Conservation (phyloP, 1,284 basidiomycete species). For the Cutaneotrichosporon mucoides region DNA sequence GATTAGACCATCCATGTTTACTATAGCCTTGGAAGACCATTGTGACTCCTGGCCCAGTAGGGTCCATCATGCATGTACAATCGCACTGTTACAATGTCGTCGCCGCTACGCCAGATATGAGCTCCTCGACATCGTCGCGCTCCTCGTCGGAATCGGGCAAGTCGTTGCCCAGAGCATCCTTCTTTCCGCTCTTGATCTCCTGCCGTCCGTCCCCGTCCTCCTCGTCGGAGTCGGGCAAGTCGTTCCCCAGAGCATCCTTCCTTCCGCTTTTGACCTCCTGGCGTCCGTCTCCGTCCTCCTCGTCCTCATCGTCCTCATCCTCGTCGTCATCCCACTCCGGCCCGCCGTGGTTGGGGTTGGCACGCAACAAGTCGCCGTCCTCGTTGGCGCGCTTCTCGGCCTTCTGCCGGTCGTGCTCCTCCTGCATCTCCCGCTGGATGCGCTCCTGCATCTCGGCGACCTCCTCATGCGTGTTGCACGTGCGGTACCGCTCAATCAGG, state of each 20-base stretch:
- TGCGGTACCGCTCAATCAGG: conserved; percentile 68
- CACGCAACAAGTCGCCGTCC: conserved; percentile 55
- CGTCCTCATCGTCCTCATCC: conserved; percentile 17
- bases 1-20: not conserved
- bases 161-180: too few species aligned
- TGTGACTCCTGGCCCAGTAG: too few species aligned
- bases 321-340: conserved; percentile 27
- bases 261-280: not conserved
- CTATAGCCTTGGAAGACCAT: not conserved
- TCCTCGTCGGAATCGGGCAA: conserved; percentile 27
- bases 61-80: not conserved
- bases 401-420: conserved; percentile 58
- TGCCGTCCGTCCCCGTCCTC: too few species aligned
- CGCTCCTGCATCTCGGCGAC: conserved; percentile 63
- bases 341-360: conserved; percentile 57
- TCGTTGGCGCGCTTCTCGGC: conserved; percentile 53
- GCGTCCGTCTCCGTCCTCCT: conserved; percentile 14
- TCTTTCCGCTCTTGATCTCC: too few species aligned
- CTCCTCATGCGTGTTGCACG: conserved; percentile 63
- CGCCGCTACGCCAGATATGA: conserved; percentile 16
- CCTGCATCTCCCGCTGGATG: conserved; percentile 71
- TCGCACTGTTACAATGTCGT: not conserved
- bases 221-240: too few species aligned
- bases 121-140: conserved; percentile 36
- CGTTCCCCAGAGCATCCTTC: too few species aligned